A percentile compares a stretch with the other conserved stretches of the same genome.
These are phyloP conservation scores for Elsinoe necatrix DNA, from an alignment of 2,329 filamentous ascomycete genomes.

Conservation along the genomic window DNA sequence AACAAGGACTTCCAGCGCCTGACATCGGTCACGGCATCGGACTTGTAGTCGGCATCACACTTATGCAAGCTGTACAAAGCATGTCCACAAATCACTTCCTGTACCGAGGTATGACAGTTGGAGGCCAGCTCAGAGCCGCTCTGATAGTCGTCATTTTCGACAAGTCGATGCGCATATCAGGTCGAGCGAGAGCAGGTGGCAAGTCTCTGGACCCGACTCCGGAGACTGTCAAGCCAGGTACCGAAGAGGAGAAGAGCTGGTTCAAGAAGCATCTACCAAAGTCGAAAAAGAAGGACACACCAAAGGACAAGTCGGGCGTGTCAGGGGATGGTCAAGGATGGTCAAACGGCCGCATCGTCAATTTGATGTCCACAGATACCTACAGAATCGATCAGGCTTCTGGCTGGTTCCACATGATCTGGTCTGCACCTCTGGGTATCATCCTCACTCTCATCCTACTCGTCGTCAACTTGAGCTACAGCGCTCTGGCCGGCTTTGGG, in stretches of 20 bases:
- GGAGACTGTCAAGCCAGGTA: conserved; percentile 39
- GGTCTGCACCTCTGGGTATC: conserved; percentile 74
- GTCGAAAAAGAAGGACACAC: conserved; percentile 31
- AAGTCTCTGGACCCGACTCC: conserved; percentile 37
- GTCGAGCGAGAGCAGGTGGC: conserved; percentile 77
- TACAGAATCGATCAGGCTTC: conserved; percentile 85
- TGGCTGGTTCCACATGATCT: conserved; percentile 82
- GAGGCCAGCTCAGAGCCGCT: conserved; percentile 71
- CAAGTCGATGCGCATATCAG: conserved; percentile 84
- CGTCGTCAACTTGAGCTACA: conserved; percentile 80
- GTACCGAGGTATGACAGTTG: conserved; percentile 84
- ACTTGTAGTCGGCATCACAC: conserved; percentile 71
- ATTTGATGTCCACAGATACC: conserved; percentile 90
- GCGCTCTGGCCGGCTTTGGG: conserved; percentile 78
- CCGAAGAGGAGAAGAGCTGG: conserved; percentile 44
- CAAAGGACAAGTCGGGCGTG: conserved; percentile 41
- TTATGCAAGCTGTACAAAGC: conserved; percentile 78
- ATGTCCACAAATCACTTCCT: conserved; percentile 83
- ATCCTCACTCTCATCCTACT: conserved; percentile 72
- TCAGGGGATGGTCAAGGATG: conserved; percentile 70
- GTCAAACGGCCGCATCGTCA: conserved; percentile 86
- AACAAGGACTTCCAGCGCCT: conserved; percentile 49
- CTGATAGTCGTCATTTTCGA: conserved; percentile 84
- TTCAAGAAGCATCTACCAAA: conserved; percentile 40
- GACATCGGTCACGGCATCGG: conserved; percentile 69